Conservation (phyloP, 192 early-diverging fungal species). For the Coemansia sp. region DNA sequence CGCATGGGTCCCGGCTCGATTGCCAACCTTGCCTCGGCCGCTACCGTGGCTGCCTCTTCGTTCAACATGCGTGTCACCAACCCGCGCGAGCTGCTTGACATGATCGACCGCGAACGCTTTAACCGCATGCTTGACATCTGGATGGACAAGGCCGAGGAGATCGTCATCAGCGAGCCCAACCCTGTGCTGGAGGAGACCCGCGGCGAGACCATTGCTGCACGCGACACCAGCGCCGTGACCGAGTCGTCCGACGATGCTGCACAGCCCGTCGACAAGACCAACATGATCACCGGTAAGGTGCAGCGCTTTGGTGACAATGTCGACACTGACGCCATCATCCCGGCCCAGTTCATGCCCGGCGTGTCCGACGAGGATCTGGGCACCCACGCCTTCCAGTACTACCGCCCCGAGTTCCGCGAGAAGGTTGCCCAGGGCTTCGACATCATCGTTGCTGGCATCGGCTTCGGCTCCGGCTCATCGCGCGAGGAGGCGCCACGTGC, state of each 20-base stretch:
- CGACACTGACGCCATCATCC: conserved; percentile 80
- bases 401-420: conserved; percentile 72
- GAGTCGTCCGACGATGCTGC: conserved; percentile 8
- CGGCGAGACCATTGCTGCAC: conserved; percentile 38
- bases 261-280: conserved; percentile 37
- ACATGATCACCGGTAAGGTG: conserved; percentile 62
- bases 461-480: conserved; percentile 76
- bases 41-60: conserved; percentile 76
- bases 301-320: conserved; percentile 76
- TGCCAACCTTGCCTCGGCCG: conserved; percentile 74
- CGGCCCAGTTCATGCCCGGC: conserved; percentile 74
- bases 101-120: conserved; percentile 64
- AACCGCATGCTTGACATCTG: conserved; percentile 65
- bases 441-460: conserved; percentile 71
- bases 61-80: conserved; percentile 73
- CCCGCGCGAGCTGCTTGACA: conserved; percentile 66
- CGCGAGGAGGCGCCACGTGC: conserved; percentile 80
- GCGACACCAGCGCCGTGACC: conserved; percentile 38
- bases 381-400: conserved; percentile 69
- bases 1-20: conserved; percentile 82
- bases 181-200: conserved; percentile 56
- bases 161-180: conserved; percentile 66
- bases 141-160: conserved; percentile 62
- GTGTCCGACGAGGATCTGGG: conserved; percentile 70
- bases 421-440: conserved; percentile 63